These are phyloP conservation scores for Rhodotorula sp. DNA, from an alignment of 1,284 basidiomycete genomes.

Conservation along the genomic window DNA sequence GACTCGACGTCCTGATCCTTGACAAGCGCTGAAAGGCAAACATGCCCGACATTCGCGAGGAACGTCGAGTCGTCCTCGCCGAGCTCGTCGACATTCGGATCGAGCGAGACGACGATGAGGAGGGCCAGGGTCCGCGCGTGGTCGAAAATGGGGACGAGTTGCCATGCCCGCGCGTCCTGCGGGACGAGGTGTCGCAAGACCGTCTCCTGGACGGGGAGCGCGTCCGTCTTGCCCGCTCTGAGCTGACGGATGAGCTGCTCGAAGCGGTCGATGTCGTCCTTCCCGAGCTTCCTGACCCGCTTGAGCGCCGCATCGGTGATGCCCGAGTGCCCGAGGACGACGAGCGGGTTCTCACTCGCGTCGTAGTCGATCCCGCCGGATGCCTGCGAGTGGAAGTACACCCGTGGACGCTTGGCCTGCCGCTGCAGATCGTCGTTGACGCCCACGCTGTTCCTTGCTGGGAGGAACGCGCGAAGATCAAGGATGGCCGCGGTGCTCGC, in stretches of 20 bases:
- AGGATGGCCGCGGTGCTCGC: background rate
- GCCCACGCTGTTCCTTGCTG: background rate
- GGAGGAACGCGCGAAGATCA: background rate
- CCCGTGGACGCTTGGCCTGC: background rate
- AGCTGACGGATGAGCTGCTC: background rate
- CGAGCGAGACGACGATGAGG: conserved; percentile 37
- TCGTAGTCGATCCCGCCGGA: background rate
- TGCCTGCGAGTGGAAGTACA: background rate
- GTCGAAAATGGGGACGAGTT: conserved; percentile 41
- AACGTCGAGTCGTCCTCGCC: conserved; percentile 35
- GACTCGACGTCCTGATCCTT: conserved; percentile 44
- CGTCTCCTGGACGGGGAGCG: background rate
- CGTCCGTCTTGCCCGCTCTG: background rate
- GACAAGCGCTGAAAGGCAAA: conserved; percentile 37
- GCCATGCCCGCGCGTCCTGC: background rate
- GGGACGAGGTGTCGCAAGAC: background rate
- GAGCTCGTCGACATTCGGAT: conserved; percentile 19
- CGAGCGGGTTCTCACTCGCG: background rate
- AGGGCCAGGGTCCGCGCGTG: conserved; percentile 40
- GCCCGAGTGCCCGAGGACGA: background rate
- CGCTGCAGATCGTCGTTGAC: background rate
- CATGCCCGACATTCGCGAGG: conserved; percentile 38
- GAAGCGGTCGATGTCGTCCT: background rate
- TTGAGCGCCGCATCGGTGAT: background rate
- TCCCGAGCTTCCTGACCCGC: background rate